These are phyloP conservation scores for Trametes maxima DNA, from an alignment of 768 basidiomycete species.

Conservation along the genomic window DNA sequence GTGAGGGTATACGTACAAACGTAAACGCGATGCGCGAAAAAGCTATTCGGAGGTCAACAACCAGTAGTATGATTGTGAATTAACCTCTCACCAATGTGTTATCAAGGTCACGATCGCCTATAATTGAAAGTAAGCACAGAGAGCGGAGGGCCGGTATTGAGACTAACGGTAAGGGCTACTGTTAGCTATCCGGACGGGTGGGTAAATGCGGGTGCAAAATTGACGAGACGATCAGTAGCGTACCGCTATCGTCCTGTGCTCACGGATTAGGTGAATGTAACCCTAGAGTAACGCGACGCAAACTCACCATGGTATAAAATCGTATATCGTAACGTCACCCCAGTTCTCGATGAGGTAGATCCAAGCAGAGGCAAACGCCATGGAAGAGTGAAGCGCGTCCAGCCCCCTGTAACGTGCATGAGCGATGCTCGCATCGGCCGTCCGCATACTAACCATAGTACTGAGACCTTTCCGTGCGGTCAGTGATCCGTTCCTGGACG, in stretches of 20 bases:
- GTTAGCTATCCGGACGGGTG: conserved; percentile 5
- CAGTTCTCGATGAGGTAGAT: conserved; percentile 31
- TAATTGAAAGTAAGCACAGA: not conserved
- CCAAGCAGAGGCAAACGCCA: conserved; percentile 30
- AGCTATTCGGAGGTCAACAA: conserved; percentile 20
- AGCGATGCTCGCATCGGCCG: not conserved
- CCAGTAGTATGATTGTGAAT: not conserved
- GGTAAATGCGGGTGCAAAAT: not conserved
- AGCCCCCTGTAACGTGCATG: conserved; percentile 23
- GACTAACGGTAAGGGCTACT: conserved; percentile 25
- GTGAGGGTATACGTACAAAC: conserved; percentile 22
- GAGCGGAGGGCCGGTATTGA: not conserved
- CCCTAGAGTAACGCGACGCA: not conserved
- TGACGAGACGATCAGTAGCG: not conserved
- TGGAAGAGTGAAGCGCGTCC: conserved; percentile 30
- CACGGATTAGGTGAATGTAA: not conserved
- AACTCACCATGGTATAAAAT: conserved; percentile 32
- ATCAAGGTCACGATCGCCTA: conserved; percentile 33
- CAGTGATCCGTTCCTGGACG: not conserved
- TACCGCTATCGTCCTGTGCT: conserved; percentile 24
- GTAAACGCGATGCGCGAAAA: conserved; percentile 30
- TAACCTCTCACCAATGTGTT: conserved; percentile 28
- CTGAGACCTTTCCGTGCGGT: conserved; percentile 17
- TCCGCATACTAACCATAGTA: conserved; percentile 15
- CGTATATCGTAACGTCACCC: conserved; percentile 21